A percentile compares a stretch with the other conserved stretches of the same genome.
Evolutionary conservation across 495 filamentous ascomycete genomes (phyloP).

Genomic region (Lichina pygmaea): DNA sequence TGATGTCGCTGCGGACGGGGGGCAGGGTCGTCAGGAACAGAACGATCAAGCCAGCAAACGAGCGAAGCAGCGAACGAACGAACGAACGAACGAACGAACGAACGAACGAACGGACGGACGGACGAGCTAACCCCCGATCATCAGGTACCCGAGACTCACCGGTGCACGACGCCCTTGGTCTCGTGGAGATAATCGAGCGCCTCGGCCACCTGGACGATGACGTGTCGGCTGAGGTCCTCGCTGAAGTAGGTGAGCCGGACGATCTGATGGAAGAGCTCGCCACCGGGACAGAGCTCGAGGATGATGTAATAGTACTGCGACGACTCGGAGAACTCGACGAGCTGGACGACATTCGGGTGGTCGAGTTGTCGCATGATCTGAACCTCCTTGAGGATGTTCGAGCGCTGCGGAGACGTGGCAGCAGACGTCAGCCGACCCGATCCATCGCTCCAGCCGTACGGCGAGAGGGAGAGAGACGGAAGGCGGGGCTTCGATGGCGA

Average conservation of each 20-base stretch:
- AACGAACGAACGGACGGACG: too few species aligned
- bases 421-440: neutral
- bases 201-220: slow-evolving; percentile 79
- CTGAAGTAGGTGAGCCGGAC: slow-evolving; percentile 96
- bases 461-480: neutral
- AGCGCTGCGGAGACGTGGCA: slow-evolving; percentile 29
- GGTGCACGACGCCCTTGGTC: slow-evolving; percentile 81
- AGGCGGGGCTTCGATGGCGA: neutral
- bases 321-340: slow-evolving; percentile 84
- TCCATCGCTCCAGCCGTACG: neutral
- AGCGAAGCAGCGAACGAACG: too few species aligned
- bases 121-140: slow-evolving; percentile 2
- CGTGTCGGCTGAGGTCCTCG: slow-evolving; percentile 80
- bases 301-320: slow-evolving; percentile 92
- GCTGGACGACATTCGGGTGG: slow-evolving; percentile 80
- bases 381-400: slow-evolving; percentile 94
- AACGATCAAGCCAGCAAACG: neutral
- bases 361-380: slow-evolving; percentile 95
- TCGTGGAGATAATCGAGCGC: slow-evolving; percentile 89
- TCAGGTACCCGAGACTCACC: slow-evolving; percentile 28
- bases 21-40: too few species aligned
- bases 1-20: slow-evolving; percentile 52
- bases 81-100: neutral
- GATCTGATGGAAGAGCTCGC: slow-evolving; percentile 96
- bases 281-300: slow-evolving; percentile 80